Conservation (phyloP, 208 protist genomes). For the Acanthamoeba polyphaga region DNA sequence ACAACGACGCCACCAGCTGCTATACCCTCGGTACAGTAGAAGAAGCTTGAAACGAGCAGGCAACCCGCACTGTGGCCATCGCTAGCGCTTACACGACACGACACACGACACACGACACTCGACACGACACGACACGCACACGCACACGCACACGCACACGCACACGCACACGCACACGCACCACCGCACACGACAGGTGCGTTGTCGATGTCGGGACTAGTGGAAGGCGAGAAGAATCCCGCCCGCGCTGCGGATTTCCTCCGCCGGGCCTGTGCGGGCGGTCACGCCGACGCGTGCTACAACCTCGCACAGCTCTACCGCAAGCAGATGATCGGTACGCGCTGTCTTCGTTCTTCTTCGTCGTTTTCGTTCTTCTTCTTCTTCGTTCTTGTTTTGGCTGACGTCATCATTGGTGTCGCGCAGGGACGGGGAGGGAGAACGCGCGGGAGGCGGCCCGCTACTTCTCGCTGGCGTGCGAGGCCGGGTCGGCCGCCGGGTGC, state of each 20-base stretch:
- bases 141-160: too few relatives aligned
- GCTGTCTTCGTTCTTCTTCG: too few relatives aligned
- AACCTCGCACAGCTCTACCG: conserved; percentile 47
- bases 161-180: too few relatives aligned
- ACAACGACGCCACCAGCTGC: conserved; percentile 8
- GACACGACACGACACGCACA: too few relatives aligned
- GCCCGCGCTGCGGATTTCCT: neutral
- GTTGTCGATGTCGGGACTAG: neutral
- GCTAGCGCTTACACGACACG: too few relatives aligned
- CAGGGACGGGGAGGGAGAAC: conserved; percentile 8
- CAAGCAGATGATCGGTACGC: conserved; percentile 30
- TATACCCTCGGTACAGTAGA: neutral
- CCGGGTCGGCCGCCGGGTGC: neutral
- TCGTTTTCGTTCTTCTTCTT: neutral
- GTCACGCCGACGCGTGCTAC: conserved; percentile 17
- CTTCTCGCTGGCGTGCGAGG: conserved; percentile 26
- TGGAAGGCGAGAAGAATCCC: conserved; percentile 8
- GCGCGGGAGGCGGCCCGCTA: neutral
- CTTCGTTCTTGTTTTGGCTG: neutral
- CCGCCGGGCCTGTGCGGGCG: neutral
- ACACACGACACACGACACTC: neutral
- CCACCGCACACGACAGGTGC: neutral
- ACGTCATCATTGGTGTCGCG: neutral
- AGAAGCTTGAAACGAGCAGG: neutral
- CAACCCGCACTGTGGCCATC: neutral